These are phyloP conservation scores for Pontederia paniculata DNA, from an alignment of 176 grass and related monocot species.

Conservation along the genomic window DNA sequence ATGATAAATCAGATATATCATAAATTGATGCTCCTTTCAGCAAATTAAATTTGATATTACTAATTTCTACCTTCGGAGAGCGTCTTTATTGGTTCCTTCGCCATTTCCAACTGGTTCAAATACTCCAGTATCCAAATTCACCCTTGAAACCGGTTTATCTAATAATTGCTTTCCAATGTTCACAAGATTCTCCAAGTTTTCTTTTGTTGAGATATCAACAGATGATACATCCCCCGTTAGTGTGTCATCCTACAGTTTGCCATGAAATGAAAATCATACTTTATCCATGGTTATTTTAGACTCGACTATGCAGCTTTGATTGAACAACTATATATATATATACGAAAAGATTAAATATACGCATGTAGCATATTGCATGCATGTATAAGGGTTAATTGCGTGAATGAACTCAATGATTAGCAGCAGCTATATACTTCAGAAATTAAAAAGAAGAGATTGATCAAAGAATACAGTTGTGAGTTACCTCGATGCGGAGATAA, in stretches of 20 bases:
- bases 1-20: not conserved
- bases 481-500: constrained; percentile 46
- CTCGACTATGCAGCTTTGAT: too few relatives aligned
- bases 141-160: not conserved
- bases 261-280: not conserved
- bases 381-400: too few relatives aligned
- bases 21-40: not conserved
- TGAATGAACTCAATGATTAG: not conserved
- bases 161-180: not conserved
- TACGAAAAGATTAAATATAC: too few relatives aligned
- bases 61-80: not conserved
- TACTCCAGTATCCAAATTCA: not conserved
- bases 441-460: not conserved
- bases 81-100: not conserved
- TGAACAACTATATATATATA: too few relatives aligned
- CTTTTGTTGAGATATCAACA: not conserved
- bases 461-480: not conserved
- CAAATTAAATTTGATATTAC: not conserved
- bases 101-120: not conserved
- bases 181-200: not conserved
- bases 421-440: not conserved
- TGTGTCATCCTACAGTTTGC: constrained; percentile 1
- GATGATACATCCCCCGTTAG: not conserved
- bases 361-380: too few relatives aligned
- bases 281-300: too few relatives aligned